Evolutionary conservation across 78 protist species (phyloP).

Genomic region (Dictyostelium purpureum): DNA sequence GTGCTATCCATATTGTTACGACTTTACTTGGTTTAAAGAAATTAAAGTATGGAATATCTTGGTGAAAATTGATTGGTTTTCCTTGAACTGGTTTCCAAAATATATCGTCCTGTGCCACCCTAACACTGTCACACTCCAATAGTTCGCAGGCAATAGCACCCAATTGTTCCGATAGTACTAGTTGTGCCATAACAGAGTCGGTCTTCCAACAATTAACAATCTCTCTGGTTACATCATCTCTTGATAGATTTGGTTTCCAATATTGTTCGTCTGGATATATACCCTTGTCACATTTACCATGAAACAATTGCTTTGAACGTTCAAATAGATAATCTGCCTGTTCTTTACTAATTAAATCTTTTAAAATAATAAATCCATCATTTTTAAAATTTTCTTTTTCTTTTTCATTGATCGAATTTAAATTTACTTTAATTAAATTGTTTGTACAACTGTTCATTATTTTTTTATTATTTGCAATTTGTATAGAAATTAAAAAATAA

Average conservation of each 20-base stretch:
- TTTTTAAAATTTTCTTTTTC: background rate
- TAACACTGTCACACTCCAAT: conserved; percentile 42
- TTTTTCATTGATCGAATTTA: background rate
- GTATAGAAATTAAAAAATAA: too few relatives aligned
- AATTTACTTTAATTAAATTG: background rate
- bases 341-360: background rate
- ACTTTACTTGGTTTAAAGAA: conserved; percentile 20
- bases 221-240: background rate
- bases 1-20: conserved; percentile 53
- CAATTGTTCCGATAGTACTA: background rate
- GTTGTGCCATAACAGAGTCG: conserved; percentile 4
- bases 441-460: background rate
- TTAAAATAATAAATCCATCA: background rate
- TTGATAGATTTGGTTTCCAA: background rate
- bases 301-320: background rate
- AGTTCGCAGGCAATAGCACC: conserved; percentile 24
- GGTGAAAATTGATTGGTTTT: conserved; percentile 41
- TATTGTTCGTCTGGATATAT: background rate
- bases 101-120: conserved; percentile 59
- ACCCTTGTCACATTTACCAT: background rate
- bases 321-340: background rate
- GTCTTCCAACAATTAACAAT: background rate
- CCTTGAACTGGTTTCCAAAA: conserved; percentile 12
- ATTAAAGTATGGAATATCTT: conserved; percentile 42
- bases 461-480: too few relatives aligned